Evolutionary conservation across 164 flowering plant species (phyloP), one percentile per base, ranked within the genome.

Genomic region (Santalum album): DNA sequence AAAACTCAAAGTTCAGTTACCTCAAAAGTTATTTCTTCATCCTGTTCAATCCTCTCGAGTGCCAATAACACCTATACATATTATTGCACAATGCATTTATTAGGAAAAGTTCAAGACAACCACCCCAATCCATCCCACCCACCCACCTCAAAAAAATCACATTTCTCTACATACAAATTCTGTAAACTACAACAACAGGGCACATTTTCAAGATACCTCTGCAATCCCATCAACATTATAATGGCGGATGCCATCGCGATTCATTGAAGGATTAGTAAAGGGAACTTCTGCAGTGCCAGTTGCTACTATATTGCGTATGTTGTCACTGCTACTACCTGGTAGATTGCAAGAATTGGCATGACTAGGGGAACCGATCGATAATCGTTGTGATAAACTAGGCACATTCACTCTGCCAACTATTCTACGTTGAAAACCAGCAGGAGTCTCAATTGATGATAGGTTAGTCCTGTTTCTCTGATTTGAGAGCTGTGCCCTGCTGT

Each of bases 11-110:
- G 21, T 39, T 50, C 25, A 46, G 62, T 44, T 70, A 89, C 99
- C 96, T 89, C 96, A 77, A 79, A 75, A 24, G 89, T 69, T 29
- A 85, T 69, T 65, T 83, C 96, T 48, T 76, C 88, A 58, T 92
- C 91, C 54, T 83, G 90, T 61, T 87, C 91, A 53, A 92, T 83
- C 66, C 95, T 80, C 64, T 89, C 96, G 49, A 92, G 77, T 9
- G 95, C 96, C 63, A 81, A 62, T 53, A 92, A 69, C 52, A 89
- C 74, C 99, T 92, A 72, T 61, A 69, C 1, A 60, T 32, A 5
- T 11, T 32, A 32, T 11, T 5, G 11, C 11, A 32, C 11, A 32
- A 5, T 5, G 5, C 35, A 32, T 32, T 5, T 11, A 5, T 32
- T 32, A 32, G 11, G 35, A 32, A 5, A 5, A 5, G 7, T 32